Conservation (phyloP, 495 filamentous ascomycete genomes). For the Talaromyces thailandensis region DNA sequence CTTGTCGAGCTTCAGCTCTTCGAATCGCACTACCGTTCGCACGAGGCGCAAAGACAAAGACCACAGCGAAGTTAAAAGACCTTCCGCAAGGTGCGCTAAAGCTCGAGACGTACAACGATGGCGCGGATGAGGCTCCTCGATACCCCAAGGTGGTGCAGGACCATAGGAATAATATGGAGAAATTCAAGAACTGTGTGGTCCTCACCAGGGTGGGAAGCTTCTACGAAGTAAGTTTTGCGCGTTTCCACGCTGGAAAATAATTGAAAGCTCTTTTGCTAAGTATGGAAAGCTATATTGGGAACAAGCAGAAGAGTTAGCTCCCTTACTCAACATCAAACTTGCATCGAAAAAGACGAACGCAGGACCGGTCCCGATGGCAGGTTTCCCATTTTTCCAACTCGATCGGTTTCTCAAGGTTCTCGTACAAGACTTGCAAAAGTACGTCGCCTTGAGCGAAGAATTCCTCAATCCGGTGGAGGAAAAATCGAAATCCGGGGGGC, state of each 20-base stretch:
- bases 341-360: constrained; percentile 67
- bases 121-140: constrained; percentile 42
- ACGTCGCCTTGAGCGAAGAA: constrained; percentile 92
- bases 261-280: background rate
- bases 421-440: constrained; percentile 79
- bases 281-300: constrained; percentile 68
- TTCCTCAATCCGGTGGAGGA: constrained; percentile 60
- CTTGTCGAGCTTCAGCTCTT: constrained; percentile 7
- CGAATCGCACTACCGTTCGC: constrained; percentile 4
- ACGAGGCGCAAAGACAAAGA: constrained; percentile 42
- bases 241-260: background rate
- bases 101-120: constrained; percentile 34
- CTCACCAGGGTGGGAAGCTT: constrained; percentile 89
- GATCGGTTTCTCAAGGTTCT: constrained; percentile 87
- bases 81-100: constrained; percentile 54
- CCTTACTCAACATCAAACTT: constrained; percentile 81
- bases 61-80: constrained; percentile 51
- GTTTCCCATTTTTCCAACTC: constrained; percentile 87
- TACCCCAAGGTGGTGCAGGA: constrained; percentile 88
- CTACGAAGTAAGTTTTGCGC: constrained; percentile 56
- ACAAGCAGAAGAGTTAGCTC: constrained; percentile 81
- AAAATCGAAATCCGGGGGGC: constrained; percentile 60
- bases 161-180: constrained; percentile 81
- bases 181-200: constrained; percentile 80
- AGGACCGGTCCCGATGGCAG: constrained; percentile 78